Conservation (phyloP, 192 early-diverging fungal genomes). For the Rhizophagus sp. region DNA sequence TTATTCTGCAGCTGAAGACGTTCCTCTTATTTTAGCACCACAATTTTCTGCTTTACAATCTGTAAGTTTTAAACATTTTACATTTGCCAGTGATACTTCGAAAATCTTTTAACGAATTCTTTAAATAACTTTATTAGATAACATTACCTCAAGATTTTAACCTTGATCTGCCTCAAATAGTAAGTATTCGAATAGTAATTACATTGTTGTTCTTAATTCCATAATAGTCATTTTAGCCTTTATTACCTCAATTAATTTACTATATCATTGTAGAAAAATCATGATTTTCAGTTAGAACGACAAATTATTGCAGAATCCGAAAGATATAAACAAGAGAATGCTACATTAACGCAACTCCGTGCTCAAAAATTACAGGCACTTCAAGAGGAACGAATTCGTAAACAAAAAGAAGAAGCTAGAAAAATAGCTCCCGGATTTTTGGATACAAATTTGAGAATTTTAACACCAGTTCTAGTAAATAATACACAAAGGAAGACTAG, state of each 20-base stretch:
- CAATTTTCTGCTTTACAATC: constrained; percentile 22
- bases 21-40: constrained; percentile 30
- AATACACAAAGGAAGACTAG: constrained; percentile 20
- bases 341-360: constrained; percentile 34
- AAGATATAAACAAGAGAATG: constrained; percentile 38
- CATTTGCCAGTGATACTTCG: background rate
- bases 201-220: no score
- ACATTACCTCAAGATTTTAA: constrained; percentile 12
- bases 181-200: background rate
- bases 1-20: constrained; percentile 21
- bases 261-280: constrained; percentile 35
- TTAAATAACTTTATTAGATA: background rate
- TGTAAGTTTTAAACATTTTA: background rate
- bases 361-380: constrained; percentile 38
- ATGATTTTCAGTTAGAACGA: constrained; percentile 59
- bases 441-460: constrained; percentile 59
- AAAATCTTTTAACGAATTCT: background rate
- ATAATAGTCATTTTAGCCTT: no score
- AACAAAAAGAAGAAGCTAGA: constrained; percentile 55
- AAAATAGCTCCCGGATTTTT: constrained; percentile 68
- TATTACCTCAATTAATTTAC: no score
- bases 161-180: background rate
- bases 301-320: constrained; percentile 48
- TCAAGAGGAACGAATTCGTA: constrained; percentile 45
- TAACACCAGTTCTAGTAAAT: constrained; percentile 45